Evolutionary conservation across 768 basidiomycete species (phyloP).

Genomic region (Holtermanniella nyarrowii): DNA sequence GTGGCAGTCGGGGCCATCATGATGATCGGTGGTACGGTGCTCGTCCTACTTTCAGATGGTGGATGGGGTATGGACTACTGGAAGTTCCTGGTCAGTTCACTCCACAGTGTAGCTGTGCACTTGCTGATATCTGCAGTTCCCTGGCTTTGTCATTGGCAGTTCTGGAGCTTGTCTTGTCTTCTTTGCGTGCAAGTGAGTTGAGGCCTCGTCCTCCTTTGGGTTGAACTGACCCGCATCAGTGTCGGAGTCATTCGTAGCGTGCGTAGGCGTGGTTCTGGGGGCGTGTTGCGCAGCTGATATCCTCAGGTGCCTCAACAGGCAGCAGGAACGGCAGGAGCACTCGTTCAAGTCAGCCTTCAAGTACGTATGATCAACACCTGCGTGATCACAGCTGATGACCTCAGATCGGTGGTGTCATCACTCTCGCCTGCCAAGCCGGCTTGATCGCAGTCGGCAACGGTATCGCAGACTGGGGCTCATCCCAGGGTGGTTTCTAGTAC

Average conservation of each 20-base stretch:
- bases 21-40: constrained; percentile 18
- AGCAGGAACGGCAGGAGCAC: constrained; percentile 30
- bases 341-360: constrained; percentile 23
- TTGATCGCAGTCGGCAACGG: constrained; percentile 20
- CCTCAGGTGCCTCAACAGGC: constrained; percentile 34
- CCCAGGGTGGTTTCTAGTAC: constrained; percentile 27
- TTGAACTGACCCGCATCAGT: background rate
- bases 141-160: constrained; percentile 27
- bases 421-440: constrained; percentile 35
- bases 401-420: constrained; percentile 28
- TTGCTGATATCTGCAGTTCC: constrained; percentile 23
- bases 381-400: background rate
- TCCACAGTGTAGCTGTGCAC: background rate
- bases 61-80: constrained; percentile 35
- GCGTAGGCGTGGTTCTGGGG: too few relatives aligned
- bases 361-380: constrained; percentile 1
- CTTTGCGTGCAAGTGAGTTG: constrained; percentile 8
- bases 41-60: constrained; percentile 29
- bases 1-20: constrained; percentile 30
- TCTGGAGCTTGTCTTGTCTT: constrained; percentile 21
- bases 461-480: constrained; percentile 24
- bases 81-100: constrained; percentile 9
- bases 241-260: constrained; percentile 28
- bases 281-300: too few relatives aligned
- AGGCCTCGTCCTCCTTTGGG: constrained; percentile 1